Base-by-base conservation (phyloP, 139 green algal species). In the Chlamydomonas applanata region DNA sequence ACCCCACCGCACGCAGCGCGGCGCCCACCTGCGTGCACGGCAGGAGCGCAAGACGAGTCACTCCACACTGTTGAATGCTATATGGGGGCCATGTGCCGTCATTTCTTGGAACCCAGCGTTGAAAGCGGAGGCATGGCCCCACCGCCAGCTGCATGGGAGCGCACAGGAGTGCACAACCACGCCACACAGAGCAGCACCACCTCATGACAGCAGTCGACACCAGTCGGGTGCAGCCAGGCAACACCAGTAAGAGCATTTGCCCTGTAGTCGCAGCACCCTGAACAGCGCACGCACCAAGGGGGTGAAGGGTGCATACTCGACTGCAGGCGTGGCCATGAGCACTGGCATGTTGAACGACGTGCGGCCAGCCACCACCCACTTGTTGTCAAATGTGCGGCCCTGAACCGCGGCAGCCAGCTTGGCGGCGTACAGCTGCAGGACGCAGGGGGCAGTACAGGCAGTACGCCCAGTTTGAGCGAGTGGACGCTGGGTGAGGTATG, bases 221-320 rank as follows among this genome's bases (percentile, higher is more conserved):
- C 4, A 24, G 20, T 20, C 54, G 22, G 32, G 3, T 33, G 33
- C 54, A 57, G 16, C 40, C 30, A 53, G 24, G 14, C 29, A 71
- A 40, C 69, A 54, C 20, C 45, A 49, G 20, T 33, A 65, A 4
- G 46, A 7, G 40, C 11, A 11, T 19, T 49, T n/a, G 14, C 65
- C 69, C 9, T 75, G 61, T 45, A 19, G 40, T 49, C 7, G 11
- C 7, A 49, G 11, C 7, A 49, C 40, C 40, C 7, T 49, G 40
- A 19, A 11, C 40, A 49, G 40, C 40, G 40, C 40, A 22, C 88
- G 74, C n/a, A 89, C 83, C 62, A 97, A 77, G 20, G 91, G 86
- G 17, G 86, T 83, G 67, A 93, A 87, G 20, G 87, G 74, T 11
- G 76, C 72, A 13, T 88, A 90, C 81, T 96, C 92, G 62, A 87